Evolutionary conservation across 73 alveolate species (phyloP), one percentile per base, ranked within the genome.

Genomic region (Paramecium octaurelia): DNA sequence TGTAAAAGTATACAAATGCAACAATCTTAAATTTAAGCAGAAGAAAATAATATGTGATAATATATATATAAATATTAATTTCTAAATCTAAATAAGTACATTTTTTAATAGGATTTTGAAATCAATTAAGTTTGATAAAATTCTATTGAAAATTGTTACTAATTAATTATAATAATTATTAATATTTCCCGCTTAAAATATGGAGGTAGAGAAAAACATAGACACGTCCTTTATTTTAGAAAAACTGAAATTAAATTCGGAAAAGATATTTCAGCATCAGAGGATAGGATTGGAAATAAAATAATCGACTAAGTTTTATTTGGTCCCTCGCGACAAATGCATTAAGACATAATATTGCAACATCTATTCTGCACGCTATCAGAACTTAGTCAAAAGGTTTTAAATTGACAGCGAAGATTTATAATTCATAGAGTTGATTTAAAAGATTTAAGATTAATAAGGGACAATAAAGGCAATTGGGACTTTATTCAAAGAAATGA

Each of bases 401-500:
- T 31, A 64, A 12, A 31, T 1, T 14, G 29, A 64, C 27, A 27
- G 27, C 6, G 8, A 59, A 12, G 84, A 27, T 64, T 14, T 27
- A 27, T 64, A 64, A 64, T 64, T 31, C 11, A 38, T 73, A 12
- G 87, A 36, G 3, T 36, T 16, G 59, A 40, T 73, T 29, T 8
- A 73, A 36, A 40, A 34, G n/a, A 70, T 70, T 8, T 18, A 23
- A 70, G n/a, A 76, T 21, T 21, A 76, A 80, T 8, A 23, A 40
- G 76, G 46, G 20, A 48, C 34, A 80, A 24, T 43, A 6, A 43
- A 80, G 24, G 46, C 31, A 27, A 44, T 21, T 80, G 76, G 76
- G 46, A 80, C 57, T 3, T 1, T 80, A 6, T 80, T 48, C 27
- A 80, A 80, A 80, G 91, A 80, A 23, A 43, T 76, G 89, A 76